These are phyloP conservation scores for Aspergillus diversus DNA, from an alignment of 495 filamentous ascomycete genomes.

Conservation along the genomic window DNA sequence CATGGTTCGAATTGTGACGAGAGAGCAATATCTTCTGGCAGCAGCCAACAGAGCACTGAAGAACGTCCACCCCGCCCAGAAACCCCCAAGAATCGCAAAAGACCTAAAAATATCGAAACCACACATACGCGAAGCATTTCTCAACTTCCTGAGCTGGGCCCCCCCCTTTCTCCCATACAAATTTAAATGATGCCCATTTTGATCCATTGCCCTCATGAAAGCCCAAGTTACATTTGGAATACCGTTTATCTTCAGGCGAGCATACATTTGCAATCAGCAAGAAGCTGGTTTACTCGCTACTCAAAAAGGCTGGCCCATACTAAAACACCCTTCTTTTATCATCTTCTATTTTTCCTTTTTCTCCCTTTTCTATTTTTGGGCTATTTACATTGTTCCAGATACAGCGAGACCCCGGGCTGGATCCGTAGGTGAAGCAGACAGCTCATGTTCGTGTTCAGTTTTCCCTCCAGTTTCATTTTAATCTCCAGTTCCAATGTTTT, in stretches of 20 bases:
- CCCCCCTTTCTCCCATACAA: slow-evolving; percentile 73
- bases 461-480: slow-evolving; percentile 8
- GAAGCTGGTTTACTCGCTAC: not conserved
- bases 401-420: slow-evolving; percentile 25
- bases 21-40: slow-evolving; percentile 66
- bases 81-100: slow-evolving; percentile 39
- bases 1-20: slow-evolving; percentile 47
- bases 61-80: slow-evolving; percentile 36
- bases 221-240: not conserved
- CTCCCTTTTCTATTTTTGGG: slow-evolving; percentile 1
- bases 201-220: not conserved
- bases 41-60: slow-evolving; percentile 51
- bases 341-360: not conserved
- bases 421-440: slow-evolving; percentile 22
- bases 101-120: slow-evolving; percentile 45
- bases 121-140: slow-evolving; percentile 45
- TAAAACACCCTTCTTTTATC: not conserved
- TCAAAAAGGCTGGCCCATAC: slow-evolving; percentile 27
- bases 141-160: slow-evolving; percentile 65
- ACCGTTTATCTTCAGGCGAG: not conserved
- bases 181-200: slow-evolving; percentile 32
- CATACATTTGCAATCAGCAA: not conserved
- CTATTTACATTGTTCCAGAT: slow-evolving; percentile 6
- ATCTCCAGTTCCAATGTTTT: slow-evolving; percentile 4
- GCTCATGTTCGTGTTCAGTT: slow-evolving; percentile 10